These are phyloP conservation scores for Petrea volubilis DNA, from an alignment of 257 asterid species.

Conservation along the genomic window DNA sequence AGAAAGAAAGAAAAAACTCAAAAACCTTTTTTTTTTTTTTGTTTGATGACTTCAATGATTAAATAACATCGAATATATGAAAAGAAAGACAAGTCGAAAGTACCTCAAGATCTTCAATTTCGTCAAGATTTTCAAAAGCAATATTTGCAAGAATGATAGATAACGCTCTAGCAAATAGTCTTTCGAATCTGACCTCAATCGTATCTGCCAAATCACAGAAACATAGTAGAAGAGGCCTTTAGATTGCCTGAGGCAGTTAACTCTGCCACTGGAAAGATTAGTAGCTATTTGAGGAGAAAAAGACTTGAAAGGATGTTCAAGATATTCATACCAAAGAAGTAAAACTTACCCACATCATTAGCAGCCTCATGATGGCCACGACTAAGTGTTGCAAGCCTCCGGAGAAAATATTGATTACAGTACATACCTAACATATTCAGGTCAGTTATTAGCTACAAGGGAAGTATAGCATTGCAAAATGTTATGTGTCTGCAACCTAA, in stretches of 20 bases:
- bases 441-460: constrained; percentile 5
- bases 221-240: constrained; percentile 19
- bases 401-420: constrained; percentile 92
- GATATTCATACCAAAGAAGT: neutral
- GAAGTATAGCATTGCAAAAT: neutral
- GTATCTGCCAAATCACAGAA: no score
- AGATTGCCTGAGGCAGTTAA: constrained; percentile 6
- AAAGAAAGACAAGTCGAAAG: no score
- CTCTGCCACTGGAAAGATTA: constrained; percentile 7
- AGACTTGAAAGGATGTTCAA: neutral
- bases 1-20: no score
- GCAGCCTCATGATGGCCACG: constrained; percentile 70
- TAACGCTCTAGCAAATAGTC: no score
- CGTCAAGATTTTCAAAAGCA: no score
- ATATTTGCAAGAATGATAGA: no score
- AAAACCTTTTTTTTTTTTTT: no score
- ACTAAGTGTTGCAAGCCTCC: constrained; percentile 74
- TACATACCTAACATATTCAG: constrained; percentile 52
- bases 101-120: no score
- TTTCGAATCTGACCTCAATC: no score
- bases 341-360: constrained; percentile 48
- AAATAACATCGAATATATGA: no score
- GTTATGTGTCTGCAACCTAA: neutral
- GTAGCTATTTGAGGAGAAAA: neutral
- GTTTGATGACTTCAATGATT: no score